Evolutionary conservation across 306 rosid genomes (phyloP), one percentile per base, ranked within the genome.

Genomic region (Prunus campanulata): DNA sequence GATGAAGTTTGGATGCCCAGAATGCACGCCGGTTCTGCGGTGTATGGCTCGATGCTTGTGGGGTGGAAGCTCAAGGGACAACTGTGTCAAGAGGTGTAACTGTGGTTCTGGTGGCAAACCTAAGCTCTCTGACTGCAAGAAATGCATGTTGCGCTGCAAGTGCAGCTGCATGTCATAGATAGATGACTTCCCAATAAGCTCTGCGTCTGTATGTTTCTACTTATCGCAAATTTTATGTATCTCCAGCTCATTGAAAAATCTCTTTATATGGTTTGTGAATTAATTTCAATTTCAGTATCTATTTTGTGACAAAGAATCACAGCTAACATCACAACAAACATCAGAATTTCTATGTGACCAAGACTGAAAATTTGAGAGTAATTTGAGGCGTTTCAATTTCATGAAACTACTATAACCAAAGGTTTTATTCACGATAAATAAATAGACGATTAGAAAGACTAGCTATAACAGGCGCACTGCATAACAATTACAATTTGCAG

Each of bases 11-110:
- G 74, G 61, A 2, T 93, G 98, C 78, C 93, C 96, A 15, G 1
- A 84, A 8, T 91, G 98, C 77, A 44, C 6, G 3, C 80, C 96
- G 25, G 60, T 72, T 68, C 89, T 93, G 5, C 97, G 83, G 70
- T 93, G 98, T 89, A 90, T 90, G 98, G 96, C 91, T 25, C 87
- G 80, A 27, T 91, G 97, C 87, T 74, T 93, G 82, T 93, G 96
- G 97, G 82, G 84, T 25, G 97, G 97, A 39, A 75, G 27, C 57
- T 79, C 90, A 8, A 87, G 80, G 80, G 32, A 82, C 70, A 27
- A 42, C 18, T 93, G 98, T 70, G 46, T 67, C 48, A 85, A 75
- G 20, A 85, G 81, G 60, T 94, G 97, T 35, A 78, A 86, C 76
- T 71, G 87, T 72, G 80, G 84, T 48, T 11, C 15, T 48, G 70